A percentile compares a stretch with the other conserved stretches of the same genome.
phyloP scores from a whole-genome alignment of 2,329 filamentous ascomycete species.

The Aspergillus nomiae region DNA sequence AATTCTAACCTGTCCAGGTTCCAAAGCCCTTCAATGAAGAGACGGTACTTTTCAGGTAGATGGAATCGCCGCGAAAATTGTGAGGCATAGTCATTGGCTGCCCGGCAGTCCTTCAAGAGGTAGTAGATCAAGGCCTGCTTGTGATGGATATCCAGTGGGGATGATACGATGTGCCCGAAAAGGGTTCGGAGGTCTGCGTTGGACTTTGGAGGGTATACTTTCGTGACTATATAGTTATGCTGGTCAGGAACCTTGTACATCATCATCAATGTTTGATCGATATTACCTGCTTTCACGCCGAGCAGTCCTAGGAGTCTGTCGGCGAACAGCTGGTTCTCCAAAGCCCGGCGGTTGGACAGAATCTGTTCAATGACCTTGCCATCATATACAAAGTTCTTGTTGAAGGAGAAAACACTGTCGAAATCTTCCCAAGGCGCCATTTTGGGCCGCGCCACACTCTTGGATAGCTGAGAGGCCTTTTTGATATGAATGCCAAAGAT shows the following conservation, averaged over 20 bases:
- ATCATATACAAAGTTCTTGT: conserved; percentile 64
- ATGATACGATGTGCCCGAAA: conserved; percentile 69
- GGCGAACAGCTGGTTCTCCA: conserved; percentile 74
- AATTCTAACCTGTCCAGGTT: conserved; percentile 74
- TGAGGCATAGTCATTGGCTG: conserved; percentile 51
- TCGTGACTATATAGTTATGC: conserved; percentile 50
- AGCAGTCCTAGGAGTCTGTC: conserved; percentile 73
- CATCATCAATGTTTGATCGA: conserved; percentile 10
- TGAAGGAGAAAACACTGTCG: conserved; percentile 66
- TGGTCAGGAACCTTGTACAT: neutral
- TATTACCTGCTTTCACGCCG: conserved; percentile 67
- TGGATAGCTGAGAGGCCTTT: neutral
- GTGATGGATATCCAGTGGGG: conserved; percentile 68
- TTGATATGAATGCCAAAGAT: neutral
- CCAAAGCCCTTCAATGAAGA: conserved; percentile 82
- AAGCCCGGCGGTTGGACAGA: conserved; percentile 64
- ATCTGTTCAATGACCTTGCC: conserved; percentile 64
- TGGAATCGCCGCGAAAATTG: conserved; percentile 65
- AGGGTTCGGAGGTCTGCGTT: conserved; percentile 68
- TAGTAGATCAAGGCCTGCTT: conserved; percentile 85
- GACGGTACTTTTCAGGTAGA: conserved; percentile 73
- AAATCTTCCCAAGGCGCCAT: conserved; percentile 62
- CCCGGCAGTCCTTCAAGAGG: conserved; percentile 73
- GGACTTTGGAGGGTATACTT: conserved; percentile 73
- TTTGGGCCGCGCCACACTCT: conserved; percentile 13